Evolutionary conservation across 1,284 basidiomycete genomes (phyloP).

Genomic region (Sporisorium reilianum): DNA sequence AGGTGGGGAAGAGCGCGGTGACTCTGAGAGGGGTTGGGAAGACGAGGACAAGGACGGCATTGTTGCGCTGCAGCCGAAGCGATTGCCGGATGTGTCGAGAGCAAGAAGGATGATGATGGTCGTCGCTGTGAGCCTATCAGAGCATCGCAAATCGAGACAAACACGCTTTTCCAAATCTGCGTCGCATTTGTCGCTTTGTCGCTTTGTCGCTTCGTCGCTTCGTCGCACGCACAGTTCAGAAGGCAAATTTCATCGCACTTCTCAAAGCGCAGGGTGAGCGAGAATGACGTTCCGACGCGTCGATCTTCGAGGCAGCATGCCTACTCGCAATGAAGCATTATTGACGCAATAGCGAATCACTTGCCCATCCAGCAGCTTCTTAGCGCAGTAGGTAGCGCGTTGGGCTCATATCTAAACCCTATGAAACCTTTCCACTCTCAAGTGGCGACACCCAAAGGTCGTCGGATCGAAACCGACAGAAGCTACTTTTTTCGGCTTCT

Average conservation of each 20-base stretch:
- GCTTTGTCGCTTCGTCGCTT: too few relatives aligned
- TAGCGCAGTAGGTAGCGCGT: slow-evolving; percentile 54
- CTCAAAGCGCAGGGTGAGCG: too few relatives aligned
- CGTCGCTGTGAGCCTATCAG: slow-evolving; percentile 5
- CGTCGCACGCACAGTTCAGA: too few relatives aligned
- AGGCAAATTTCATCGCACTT: too few relatives aligned
- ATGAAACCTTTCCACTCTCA: slow-evolving; percentile 39
- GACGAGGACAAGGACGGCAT: slow-evolving; percentile 28
- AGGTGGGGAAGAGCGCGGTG: slow-evolving; percentile 40
- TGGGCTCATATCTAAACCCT: slow-evolving; percentile 49
- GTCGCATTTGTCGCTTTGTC: too few relatives aligned
- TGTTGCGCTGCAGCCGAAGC: background rate
- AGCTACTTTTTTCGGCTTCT: slow-evolving; percentile 40
- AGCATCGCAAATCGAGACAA: background rate
- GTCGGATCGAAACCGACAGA: slow-evolving; percentile 60
- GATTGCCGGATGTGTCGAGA: background rate
- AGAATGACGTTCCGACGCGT: too few relatives aligned
- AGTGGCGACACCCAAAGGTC: slow-evolving; percentile 55
- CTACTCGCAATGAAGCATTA: too few relatives aligned
- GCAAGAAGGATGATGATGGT: too few relatives aligned
- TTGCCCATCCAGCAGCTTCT: slow-evolving; percentile 35
- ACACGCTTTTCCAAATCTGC: too few relatives aligned
- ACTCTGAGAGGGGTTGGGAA: slow-evolving; percentile 30
- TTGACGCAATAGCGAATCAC: too few relatives aligned
- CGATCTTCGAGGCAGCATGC: too few relatives aligned